phyloP scores from a whole-genome alignment of 2,329 filamentous ascomycete genomes.

The Paramyrothecium roridum region DNA sequence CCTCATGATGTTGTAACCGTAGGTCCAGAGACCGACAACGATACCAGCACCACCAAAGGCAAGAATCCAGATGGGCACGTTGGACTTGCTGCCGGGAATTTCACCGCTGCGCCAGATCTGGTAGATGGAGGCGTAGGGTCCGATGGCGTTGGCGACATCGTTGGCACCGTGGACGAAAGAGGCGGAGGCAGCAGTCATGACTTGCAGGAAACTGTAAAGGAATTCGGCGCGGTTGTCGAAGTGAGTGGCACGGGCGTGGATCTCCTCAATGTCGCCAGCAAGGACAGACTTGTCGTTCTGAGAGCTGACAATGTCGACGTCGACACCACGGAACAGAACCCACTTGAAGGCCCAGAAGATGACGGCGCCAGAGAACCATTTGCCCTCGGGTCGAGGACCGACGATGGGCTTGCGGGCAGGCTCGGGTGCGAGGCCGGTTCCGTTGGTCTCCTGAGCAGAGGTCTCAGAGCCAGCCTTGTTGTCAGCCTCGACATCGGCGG shows the following conservation, averaged over 20 bases:
- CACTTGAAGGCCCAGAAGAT: not conserved
- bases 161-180: conserved; percentile 67
- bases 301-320: not conserved
- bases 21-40: conserved; percentile 55
- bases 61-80: conserved; percentile 60
- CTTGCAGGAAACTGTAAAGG: conserved; percentile 57
- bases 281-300: conserved; percentile 38
- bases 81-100: conserved; percentile 36
- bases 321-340: not conserved
- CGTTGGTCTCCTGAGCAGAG: not conserved
- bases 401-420: not conserved
- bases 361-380: not conserved
- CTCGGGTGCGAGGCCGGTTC: not conserved
- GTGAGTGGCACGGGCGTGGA: conserved; percentile 52
- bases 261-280: conserved; percentile 44
- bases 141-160: conserved; percentile 61
- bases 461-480: conserved; percentile 4
- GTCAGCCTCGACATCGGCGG: conserved; percentile 3
- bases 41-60: conserved; percentile 49
- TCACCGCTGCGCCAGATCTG: conserved; percentile 52
- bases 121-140: conserved; percentile 62
- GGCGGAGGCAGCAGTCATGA: conserved; percentile 59
- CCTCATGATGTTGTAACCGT: conserved; percentile 64
- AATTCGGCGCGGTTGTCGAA: conserved; percentile 56
- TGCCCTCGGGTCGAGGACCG: not conserved